Evolutionary conservation across 306 rosid genomes (phyloP).

Genomic region (Quercus glauca): DNA sequence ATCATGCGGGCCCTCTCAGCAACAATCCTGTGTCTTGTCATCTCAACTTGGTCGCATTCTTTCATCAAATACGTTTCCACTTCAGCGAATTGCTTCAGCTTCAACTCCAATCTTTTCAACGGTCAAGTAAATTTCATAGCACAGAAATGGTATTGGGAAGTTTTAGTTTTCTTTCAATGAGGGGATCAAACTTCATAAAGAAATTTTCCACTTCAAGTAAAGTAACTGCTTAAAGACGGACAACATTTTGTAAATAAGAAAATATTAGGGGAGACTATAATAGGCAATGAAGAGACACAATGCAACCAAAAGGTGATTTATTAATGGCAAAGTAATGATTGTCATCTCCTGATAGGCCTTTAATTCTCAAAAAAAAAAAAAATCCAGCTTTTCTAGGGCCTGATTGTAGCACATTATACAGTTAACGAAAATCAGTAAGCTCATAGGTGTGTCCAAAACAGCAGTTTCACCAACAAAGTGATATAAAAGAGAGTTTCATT

Average conservation of each 20-base stretch:
- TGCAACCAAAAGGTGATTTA: no score
- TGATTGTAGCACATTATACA: not conserved
- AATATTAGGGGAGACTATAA: no score
- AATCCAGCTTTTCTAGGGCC: not conserved
- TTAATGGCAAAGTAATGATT: no score
- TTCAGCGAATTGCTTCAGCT: slow-evolving; percentile 98
- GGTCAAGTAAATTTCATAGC: slow-evolving; percentile 28
- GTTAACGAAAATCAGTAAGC: not conserved
- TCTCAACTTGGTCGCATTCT: slow-evolving; percentile 94
- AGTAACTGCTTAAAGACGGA: no score
- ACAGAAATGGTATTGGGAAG: not conserved
- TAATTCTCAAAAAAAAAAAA: not conserved
- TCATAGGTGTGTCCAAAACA: not conserved
- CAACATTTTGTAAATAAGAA: no score
- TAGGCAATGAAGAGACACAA: no score
- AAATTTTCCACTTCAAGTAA: no score
- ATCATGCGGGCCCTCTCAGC: slow-evolving; percentile 70
- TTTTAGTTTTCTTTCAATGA: no score
- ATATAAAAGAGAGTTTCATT: not conserved
- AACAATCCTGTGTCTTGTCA: slow-evolving; percentile 69
- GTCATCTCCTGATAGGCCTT: no score
- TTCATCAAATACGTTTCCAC: slow-evolving; percentile 95
- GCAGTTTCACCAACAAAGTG: not conserved
- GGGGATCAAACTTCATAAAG: no score
- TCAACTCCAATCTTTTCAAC: slow-evolving; percentile 96